Base-by-base conservation (phyloP, 495 filamentous ascomycete genomes). In the Aspergillus mulundensis region DNA sequence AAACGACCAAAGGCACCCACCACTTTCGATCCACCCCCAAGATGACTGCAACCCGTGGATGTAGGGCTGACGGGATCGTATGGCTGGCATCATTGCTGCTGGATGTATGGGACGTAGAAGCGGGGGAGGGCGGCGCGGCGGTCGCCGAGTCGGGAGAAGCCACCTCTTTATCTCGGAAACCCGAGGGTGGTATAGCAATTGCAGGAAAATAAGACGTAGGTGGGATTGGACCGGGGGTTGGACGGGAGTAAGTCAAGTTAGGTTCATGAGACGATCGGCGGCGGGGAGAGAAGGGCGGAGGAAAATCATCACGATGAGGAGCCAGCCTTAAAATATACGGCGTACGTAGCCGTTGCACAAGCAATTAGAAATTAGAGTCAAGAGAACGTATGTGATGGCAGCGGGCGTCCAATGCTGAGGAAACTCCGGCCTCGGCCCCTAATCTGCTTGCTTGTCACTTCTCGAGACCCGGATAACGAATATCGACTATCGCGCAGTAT, bases 21-120 rank as follows among this genome's bases (percentile, higher is more conserved):
- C 84, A 87, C 53, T 76, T 77, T 53, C 74, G 75, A 42, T 81
- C 80, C 5, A 88, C 81, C 3, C 84, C 85, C 11, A 87, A 66
- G 32, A 87, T 75, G 47, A 86, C 81, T 20, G 85, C 85, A 32
- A 87, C 80, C 12, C 84, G 81, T 5, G 85, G 85, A 64, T 86
- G 84, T 41, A 85, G 65, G 25, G 68, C 68, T 23, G 71, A 75
- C 7, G 70, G 44, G 38, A 60, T 51, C 52, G 64, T 42, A 16
- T 70, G 68, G 38, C 65, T 65, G 51, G 57, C 64, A 62, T 74
- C 72, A 55, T 66, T 70, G 64, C 61, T 58, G 57, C 51, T 65
- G 56, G 70, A 66, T 56, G 65, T 64, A 47, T 64, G 67, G 59
- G 76, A 66, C 28, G 66, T 65, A 32, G 70, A 71, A 47, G 69